A percentile compares a stretch with the other conserved stretches of the same genome.
phyloP scores from a whole-genome alignment of 2,329 filamentous ascomycete species.

The Penicillium expansum region DNA sequence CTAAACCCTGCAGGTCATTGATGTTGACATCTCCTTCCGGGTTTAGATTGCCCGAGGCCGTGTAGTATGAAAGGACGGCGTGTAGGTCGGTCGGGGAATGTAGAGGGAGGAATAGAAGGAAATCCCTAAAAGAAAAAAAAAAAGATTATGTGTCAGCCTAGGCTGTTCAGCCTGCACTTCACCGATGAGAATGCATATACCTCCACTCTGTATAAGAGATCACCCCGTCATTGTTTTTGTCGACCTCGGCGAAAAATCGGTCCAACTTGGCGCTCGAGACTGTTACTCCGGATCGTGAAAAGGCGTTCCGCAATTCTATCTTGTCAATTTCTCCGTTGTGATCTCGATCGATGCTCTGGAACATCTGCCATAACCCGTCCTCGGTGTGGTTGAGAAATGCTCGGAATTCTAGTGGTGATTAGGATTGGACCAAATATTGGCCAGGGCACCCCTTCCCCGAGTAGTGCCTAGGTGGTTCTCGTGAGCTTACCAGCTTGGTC shows the following conservation, averaged over 20 bases:
- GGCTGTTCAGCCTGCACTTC: slow-evolving; percentile 2
- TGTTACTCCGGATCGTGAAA: slow-evolving; percentile 71
- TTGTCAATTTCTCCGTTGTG: slow-evolving; percentile 83
- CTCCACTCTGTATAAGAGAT: slow-evolving; percentile 96
- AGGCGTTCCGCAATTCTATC: slow-evolving; percentile 75
- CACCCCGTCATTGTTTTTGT: slow-evolving; percentile 79
- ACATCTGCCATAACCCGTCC: slow-evolving; percentile 74
- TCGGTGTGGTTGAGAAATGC: slow-evolving; percentile 86
- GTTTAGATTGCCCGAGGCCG: slow-evolving; percentile 82
- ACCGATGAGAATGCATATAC: slow-evolving; percentile 54
- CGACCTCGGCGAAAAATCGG: slow-evolving; percentile 85
- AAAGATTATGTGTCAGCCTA: slow-evolving; percentile 5
- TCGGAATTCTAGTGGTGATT: slow-evolving; percentile 68
- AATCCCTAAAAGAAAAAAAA: slow-evolving; percentile 61
- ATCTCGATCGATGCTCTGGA: slow-evolving; percentile 82
- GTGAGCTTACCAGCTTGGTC: slow-evolving; percentile 73
- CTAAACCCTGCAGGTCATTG: slow-evolving; percentile 91
- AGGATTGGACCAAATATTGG: slow-evolving; percentile 19
- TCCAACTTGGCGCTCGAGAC: slow-evolving; percentile 75
- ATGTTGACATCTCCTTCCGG: slow-evolving; percentile 92
- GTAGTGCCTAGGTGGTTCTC: slow-evolving; percentile 13
- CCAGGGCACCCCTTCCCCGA: slow-evolving; percentile 15
- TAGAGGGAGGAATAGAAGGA: slow-evolving; percentile 81
- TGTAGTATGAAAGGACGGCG: slow-evolving; percentile 86
- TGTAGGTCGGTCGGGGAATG: slow-evolving; percentile 63